Percentiles rank a stretch among this genome's conserved stretches.
Evolutionary conservation across 768 basidiomycete species (phyloP).

Genomic region (Terana coerulea): DNA sequence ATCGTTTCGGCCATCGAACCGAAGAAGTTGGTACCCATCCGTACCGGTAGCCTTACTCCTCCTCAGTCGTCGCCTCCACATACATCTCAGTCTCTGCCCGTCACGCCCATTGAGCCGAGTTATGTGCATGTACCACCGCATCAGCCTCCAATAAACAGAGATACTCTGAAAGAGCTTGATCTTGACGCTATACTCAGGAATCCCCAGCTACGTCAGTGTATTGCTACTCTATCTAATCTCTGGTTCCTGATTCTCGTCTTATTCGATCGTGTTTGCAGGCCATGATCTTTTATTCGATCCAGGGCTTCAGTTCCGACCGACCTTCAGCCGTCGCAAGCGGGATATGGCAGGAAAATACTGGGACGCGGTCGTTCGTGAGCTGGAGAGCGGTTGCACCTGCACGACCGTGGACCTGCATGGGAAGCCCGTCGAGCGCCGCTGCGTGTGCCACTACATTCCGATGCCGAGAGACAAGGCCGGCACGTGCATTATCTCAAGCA

Average conservation of each 20-base stretch:
- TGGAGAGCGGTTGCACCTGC: conserved; percentile 81
- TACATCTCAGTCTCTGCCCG: conserved; percentile 25
- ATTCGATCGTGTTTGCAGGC: conserved; percentile 40
- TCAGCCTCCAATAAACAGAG: conserved; percentile 75
- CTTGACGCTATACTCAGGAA: conserved; percentile 82
- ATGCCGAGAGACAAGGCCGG: conserved; percentile 36
- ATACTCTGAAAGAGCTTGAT: conserved; percentile 82
- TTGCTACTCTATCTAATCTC: conserved; percentile 10
- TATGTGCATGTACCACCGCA: conserved; percentile 59
- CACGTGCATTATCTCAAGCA: conserved; percentile 32
- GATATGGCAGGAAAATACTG: conserved; percentile 80
- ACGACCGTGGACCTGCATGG: conserved; percentile 65
- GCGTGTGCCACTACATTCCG: conserved; percentile 39
- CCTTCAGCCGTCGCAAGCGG: conserved; percentile 67
- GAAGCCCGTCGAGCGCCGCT: conserved; percentile 33
- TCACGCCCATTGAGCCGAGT: conserved; percentile 39
- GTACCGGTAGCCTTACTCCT: conserved; percentile 16
- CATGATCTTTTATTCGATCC: conserved; percentile 91
- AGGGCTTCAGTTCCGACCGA: conserved; percentile 77
- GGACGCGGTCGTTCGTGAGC: conserved; percentile 74
- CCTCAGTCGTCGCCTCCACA: conserved; percentile 19
- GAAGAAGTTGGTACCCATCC: conserved; percentile 18
- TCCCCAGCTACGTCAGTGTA: conserved; percentile 82
- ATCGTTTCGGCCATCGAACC: conserved; percentile 26
- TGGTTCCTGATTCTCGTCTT: conserved; percentile 16